Percentiles rank a stretch among this genome's conserved stretches.
phyloP scores from a whole-genome alignment of 768 basidiomycete species.

The Rhodocollybia butyracea region DNA sequence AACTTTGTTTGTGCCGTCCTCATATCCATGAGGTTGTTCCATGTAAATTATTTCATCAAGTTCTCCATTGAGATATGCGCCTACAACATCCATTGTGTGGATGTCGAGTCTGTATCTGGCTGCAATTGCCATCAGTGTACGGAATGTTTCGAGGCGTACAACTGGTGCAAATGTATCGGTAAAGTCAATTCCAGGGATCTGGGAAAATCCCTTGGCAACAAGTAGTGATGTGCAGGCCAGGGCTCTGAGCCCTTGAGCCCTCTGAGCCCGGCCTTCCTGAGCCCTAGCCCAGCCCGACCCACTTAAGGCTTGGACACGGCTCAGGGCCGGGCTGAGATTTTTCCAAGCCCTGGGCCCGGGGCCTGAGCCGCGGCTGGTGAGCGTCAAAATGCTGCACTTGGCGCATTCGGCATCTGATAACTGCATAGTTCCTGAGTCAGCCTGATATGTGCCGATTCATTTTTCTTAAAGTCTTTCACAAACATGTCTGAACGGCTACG shows the following conservation, averaged over 20 bases:
- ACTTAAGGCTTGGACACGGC: not conserved
- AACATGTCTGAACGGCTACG: not conserved
- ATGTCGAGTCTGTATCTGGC: slow-evolving; percentile 31
- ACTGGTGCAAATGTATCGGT: slow-evolving; percentile 26
- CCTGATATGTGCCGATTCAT: not conserved
- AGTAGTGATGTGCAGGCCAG: too few relatives aligned
- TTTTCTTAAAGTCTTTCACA: not conserved
- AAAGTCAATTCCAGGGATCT: slow-evolving; percentile 36
- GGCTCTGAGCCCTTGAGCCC: too few relatives aligned
- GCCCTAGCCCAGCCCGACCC: not conserved
- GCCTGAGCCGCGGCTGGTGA: not conserved
- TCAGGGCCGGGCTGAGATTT: not conserved
- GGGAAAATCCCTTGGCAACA: slow-evolving; percentile 33
- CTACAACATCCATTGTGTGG: slow-evolving; percentile 37
- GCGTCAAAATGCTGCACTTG: not conserved
- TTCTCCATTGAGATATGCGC: slow-evolving; percentile 26
- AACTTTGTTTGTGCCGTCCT: slow-evolving; percentile 10
- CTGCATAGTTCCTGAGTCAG: not conserved
- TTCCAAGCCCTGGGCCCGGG: not conserved
- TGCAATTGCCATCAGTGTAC: slow-evolving; percentile 26
- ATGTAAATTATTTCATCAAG: slow-evolving; percentile 32
- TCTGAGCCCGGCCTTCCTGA: too few relatives aligned
- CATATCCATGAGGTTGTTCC: slow-evolving; percentile 24
- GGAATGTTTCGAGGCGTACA: slow-evolving; percentile 26
- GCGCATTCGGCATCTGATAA: not conserved